phyloP scores from a whole-genome alignment of 805 yeast species.

The Ogataea pilisensis region DNA sequence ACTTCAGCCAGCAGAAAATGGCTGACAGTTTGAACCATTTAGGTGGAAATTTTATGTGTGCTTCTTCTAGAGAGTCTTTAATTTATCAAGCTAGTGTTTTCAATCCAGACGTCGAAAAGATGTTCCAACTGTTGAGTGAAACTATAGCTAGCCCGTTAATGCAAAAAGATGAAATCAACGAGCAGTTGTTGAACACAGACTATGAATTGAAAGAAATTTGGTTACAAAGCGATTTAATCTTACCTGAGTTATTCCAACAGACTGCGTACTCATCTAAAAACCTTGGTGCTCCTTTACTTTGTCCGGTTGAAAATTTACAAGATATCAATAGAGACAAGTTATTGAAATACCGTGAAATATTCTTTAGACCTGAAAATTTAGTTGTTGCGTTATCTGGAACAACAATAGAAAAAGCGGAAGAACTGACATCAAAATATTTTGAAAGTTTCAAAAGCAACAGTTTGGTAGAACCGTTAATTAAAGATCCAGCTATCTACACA shows the following conservation, averaged over 20 bases:
- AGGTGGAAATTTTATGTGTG: slow-evolving; percentile 94
- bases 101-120: slow-evolving; percentile 73
- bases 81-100: slow-evolving; percentile 94
- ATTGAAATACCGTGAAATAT: slow-evolving; percentile 51
- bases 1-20: slow-evolving; percentile 62
- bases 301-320: slow-evolving; percentile 68
- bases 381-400: slow-evolving; percentile 90
- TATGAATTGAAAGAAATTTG: slow-evolving; percentile 83
- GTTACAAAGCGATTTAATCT: slow-evolving; percentile 74
- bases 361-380: slow-evolving; percentile 74
- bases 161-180: slow-evolving; percentile 64
- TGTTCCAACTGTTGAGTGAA: slow-evolving; percentile 73
- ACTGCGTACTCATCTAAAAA: slow-evolving; percentile 72
- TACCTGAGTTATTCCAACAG: slow-evolving; percentile 88
- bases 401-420: slow-evolving; percentile 61
- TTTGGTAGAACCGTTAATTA: slow-evolving; percentile 22
- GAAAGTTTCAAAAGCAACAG: slow-evolving; percentile 49
- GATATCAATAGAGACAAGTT: slow-evolving; percentile 50
- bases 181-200: slow-evolving; percentile 66
- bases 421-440: slow-evolving; percentile 56
- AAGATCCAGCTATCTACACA: slow-evolving; percentile 46
- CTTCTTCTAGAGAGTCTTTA: slow-evolving; percentile 86
- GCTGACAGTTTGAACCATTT: slow-evolving; percentile 67
- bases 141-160: slow-evolving; percentile 72
- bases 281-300: slow-evolving; percentile 80